These are phyloP conservation scores for Chlorella sp. DNA, from an alignment of 139 green algal species.

Conservation along the genomic window DNA sequence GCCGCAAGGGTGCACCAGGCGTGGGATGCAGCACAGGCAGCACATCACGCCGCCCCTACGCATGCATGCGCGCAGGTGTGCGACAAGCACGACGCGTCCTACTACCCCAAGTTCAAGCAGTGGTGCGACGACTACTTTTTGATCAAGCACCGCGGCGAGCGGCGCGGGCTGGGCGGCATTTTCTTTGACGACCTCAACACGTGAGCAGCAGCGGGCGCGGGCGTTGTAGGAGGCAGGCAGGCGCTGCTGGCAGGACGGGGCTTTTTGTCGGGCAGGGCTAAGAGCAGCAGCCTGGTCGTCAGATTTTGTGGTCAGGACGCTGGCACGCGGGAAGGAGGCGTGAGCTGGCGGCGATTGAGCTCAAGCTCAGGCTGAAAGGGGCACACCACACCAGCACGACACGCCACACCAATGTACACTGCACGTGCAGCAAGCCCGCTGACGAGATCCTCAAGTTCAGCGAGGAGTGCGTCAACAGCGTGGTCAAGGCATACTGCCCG, in stretches of 20 bases:
- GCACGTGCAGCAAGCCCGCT: constrained; percentile 34
- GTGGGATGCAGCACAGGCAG: not conserved
- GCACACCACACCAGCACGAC: not conserved
- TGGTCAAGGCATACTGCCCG: constrained; percentile 83
- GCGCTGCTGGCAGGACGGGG: not conserved
- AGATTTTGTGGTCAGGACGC: not conserved
- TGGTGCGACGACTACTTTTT: constrained; percentile 98
- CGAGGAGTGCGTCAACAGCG: constrained; percentile 63
- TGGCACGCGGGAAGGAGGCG: not conserved
- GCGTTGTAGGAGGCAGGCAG: not conserved
- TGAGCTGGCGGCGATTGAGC: not conserved
- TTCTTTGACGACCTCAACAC: constrained; percentile 99
- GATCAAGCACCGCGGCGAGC: constrained; percentile 88
- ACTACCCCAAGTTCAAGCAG: constrained; percentile 90
- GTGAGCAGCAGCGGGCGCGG: constrained; percentile 11
- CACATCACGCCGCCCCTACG: not conserved
- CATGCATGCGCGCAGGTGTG: constrained; percentile 50
- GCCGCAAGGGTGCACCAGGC: not conserved
- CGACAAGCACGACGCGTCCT: constrained; percentile 91
- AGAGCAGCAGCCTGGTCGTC: not conserved
- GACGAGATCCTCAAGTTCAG: constrained; percentile 76
- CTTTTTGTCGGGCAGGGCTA: not conserved
- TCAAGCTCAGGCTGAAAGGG: too few species aligned
- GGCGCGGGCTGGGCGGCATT: constrained; percentile 91
- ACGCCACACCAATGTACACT: not conserved